These are phyloP conservation scores for Cyphellophora europaea DNA, from an alignment of 2,329 filamentous ascomycete genomes.

Conservation along the genomic window DNA sequence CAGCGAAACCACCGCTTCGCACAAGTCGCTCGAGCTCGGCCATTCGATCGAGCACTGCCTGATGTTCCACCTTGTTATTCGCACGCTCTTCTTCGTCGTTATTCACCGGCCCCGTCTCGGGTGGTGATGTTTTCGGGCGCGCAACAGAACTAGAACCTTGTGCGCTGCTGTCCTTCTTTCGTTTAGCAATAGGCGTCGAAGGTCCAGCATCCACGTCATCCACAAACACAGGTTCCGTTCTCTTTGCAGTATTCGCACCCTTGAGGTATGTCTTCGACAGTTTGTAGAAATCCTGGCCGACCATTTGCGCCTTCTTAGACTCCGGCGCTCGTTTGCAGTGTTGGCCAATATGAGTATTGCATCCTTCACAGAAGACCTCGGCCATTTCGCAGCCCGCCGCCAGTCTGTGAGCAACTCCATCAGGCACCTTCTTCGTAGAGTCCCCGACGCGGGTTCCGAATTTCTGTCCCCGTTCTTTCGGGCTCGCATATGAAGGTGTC, in stretches of 20 bases:
- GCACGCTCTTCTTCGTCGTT: not conserved
- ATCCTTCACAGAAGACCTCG: constrained; percentile 17
- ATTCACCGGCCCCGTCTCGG: not conserved
- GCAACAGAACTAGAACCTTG: not conserved
- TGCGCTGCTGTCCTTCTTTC: not conserved
- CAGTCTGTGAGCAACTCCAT: constrained; percentile 9
- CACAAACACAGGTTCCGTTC: constrained; percentile 11
- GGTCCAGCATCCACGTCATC: constrained; percentile 5
- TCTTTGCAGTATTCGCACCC: constrained; percentile 8
- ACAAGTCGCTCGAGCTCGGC: not conserved
- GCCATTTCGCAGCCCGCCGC: constrained; percentile 17
- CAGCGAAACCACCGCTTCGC: not conserved
- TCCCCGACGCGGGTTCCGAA: constrained; percentile 13
- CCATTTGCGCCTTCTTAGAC: constrained; percentile 8
- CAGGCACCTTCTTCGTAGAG: constrained; percentile 14
- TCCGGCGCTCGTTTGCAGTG: constrained; percentile 15
- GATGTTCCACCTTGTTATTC: not conserved
- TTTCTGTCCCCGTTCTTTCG: constrained; percentile 11
- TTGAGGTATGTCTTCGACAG: constrained; percentile 15
- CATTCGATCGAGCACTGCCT: not conserved
- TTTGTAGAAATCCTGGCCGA: constrained; percentile 18
- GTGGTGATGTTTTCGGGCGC: not conserved
- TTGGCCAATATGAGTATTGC: constrained; percentile 14
- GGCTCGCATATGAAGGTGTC: constrained; percentile 15
- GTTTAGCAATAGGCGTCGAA: not conserved